Conservation (phyloP, 179 eudicot species). For the Beta corolliflora region DNA sequence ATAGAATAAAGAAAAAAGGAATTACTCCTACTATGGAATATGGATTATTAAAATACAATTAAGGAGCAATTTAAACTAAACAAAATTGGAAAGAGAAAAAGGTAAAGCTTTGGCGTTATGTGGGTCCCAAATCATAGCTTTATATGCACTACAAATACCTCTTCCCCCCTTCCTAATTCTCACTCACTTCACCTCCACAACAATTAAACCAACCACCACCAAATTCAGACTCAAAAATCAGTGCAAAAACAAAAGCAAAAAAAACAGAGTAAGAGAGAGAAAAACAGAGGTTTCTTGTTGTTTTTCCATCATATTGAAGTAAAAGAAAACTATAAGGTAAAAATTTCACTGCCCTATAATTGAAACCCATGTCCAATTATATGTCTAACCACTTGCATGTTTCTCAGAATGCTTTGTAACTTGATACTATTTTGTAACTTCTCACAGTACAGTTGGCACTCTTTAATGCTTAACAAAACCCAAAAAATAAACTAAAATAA, state of each 20-base stretch:
- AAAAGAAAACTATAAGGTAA: slow-evolving; percentile 12
- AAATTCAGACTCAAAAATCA: neutral
- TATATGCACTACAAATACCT: slow-evolving; percentile 37
- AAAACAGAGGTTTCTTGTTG: neutral
- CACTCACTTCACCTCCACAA: slow-evolving; percentile 8
- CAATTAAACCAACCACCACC: neutral
- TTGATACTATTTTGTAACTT: slow-evolving; percentile 35
- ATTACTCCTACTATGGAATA: neutral
- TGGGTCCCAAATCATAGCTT: slow-evolving; percentile 25
- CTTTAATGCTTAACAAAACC: slow-evolving; percentile 5
- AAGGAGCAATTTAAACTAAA: neutral
- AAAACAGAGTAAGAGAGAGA: slow-evolving; percentile 5
- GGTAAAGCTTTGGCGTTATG: slow-evolving; percentile 25
- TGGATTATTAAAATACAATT: neutral
- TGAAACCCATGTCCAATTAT: slow-evolving; percentile 29
- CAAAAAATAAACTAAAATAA: neutral
- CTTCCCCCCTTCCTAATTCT: slow-evolving; percentile 15
- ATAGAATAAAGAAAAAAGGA: neutral
- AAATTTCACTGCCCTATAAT: slow-evolving; percentile 26
- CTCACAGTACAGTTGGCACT: slow-evolving; percentile 30
- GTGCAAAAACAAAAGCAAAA: neutral
- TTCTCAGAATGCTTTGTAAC: slow-evolving; percentile 38
- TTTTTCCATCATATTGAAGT: neutral
- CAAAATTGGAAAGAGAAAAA: neutral
- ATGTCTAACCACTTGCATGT: slow-evolving; percentile 36